A percentile compares a stretch with the other conserved stretches of the same genome.
phyloP scores from a whole-genome alignment of 129 eudicot species.

The Centella asiatica region DNA sequence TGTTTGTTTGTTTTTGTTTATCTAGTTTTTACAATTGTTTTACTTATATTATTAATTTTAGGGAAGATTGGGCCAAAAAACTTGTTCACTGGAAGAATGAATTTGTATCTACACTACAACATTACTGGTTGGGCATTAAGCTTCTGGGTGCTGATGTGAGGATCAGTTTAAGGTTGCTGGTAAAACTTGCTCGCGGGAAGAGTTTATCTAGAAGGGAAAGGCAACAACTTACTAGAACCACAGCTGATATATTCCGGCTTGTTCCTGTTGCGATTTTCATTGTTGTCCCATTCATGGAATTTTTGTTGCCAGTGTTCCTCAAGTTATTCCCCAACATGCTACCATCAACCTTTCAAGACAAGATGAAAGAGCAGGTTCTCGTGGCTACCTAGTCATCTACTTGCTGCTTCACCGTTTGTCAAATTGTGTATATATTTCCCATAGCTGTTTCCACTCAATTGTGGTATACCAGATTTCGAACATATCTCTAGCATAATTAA shows the following conservation, averaged over 20 bases:
- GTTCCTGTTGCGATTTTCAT: constrained; percentile 98
- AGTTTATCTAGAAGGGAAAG: constrained; percentile 93
- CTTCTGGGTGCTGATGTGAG: constrained; percentile 89
- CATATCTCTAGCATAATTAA: background rate
- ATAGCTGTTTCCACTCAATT: background rate
- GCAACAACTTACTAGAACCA: constrained; percentile 93
- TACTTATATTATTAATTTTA: constrained; percentile 18
- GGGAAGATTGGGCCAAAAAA: constrained; percentile 96
- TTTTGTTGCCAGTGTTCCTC: constrained; percentile 91
- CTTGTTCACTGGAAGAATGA: constrained; percentile 90
- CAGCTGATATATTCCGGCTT: constrained; percentile 95
- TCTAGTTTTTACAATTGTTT: background rate
- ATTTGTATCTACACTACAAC: constrained; percentile 78
- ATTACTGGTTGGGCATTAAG: constrained; percentile 94
- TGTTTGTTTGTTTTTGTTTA: too few species aligned
- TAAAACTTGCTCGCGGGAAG: constrained; percentile 91
- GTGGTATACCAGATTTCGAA: background rate
- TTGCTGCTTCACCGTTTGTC: background rate
- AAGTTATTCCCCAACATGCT: constrained; percentile 95
- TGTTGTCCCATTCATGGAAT: constrained; percentile 97
- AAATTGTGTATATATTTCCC: background rate
- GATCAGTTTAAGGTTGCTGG: constrained; percentile 73
- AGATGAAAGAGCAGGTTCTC: constrained; percentile 96
- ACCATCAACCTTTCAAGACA: constrained; percentile 99
- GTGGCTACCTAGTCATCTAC: background rate